Conservation (phyloP, 2,329 filamentous ascomycete species). For the Aspergillus latus region DNA sequence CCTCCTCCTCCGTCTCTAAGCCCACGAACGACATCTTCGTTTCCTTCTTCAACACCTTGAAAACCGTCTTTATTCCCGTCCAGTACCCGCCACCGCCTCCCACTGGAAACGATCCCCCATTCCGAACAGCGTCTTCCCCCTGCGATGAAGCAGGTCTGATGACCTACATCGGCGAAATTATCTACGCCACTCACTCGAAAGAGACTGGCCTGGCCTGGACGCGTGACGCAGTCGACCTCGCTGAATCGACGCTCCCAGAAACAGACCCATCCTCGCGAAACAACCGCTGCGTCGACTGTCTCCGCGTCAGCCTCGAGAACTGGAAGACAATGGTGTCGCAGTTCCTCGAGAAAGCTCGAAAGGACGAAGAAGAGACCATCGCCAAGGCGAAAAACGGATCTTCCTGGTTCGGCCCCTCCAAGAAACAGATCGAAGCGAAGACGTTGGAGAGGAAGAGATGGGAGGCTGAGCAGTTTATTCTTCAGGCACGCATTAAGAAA, state of each 20-base stretch:
- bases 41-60: slow-evolving; percentile 41
- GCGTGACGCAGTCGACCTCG: slow-evolving; percentile 77
- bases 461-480: slow-evolving; percentile 42
- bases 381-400: slow-evolving; percentile 28
- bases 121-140: slow-evolving; percentile 62
- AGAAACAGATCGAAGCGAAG: slow-evolving; percentile 30
- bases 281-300: slow-evolving; percentile 72
- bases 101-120: slow-evolving; percentile 67
- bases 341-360: slow-evolving; percentile 51
- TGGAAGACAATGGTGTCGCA: slow-evolving; percentile 78
- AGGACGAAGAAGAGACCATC: slow-evolving; percentile 37
- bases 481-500: slow-evolving; percentile 36
- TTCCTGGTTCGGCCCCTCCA: slow-evolving; percentile 35
- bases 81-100: slow-evolving; percentile 69
- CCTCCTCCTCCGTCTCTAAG: slow-evolving; percentile 24
- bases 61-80: slow-evolving; percentile 52
- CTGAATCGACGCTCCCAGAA: slow-evolving; percentile 62
- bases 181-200: slow-evolving; percentile 68
- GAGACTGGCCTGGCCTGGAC: slow-evolving; percentile 86
- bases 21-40: slow-evolving; percentile 29
- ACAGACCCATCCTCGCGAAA: slow-evolving; percentile 43
- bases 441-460: slow-evolving; percentile 35
- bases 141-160: slow-evolving; percentile 86
- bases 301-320: slow-evolving; percentile 73
- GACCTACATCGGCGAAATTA: slow-evolving; percentile 90